Evolutionary conservation across 2,329 filamentous ascomycete species (phyloP).

Genomic region (Alternaria brassicae): DNA sequence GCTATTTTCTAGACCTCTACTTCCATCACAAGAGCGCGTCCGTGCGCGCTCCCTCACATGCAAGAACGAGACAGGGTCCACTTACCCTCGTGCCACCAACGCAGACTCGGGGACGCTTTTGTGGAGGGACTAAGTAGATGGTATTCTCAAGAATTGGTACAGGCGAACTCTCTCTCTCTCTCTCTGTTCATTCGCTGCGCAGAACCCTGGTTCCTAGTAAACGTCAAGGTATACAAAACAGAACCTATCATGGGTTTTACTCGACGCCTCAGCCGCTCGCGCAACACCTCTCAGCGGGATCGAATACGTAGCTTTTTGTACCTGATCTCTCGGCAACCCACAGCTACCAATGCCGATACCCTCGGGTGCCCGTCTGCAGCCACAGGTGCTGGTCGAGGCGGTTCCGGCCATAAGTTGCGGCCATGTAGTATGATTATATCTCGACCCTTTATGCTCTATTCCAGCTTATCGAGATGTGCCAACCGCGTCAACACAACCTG

Average conservation of each 20-base stretch:
- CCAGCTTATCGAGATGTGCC: slow-evolving; percentile 95
- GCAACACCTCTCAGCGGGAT: not conserved
- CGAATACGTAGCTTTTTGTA: no score
- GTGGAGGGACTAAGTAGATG: not conserved
- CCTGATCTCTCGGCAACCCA: not conserved
- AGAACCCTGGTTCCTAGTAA: not conserved
- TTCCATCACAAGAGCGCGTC: slow-evolving; percentile 25
- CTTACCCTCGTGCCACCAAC: slow-evolving; percentile 10
- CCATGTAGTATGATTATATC: not conserved
- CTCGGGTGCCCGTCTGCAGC: not conserved
- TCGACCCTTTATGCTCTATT: slow-evolving; percentile 59
- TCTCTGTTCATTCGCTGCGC: not conserved
- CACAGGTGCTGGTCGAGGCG: not conserved
- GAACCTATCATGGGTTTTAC: not conserved
- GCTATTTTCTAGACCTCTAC: slow-evolving; percentile 33
- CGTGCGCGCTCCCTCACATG: slow-evolving; percentile 28
- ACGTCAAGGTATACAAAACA: not conserved
- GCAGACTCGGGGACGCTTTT: not conserved
- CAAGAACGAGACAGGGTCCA: slow-evolving; percentile 23
- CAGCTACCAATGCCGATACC: not conserved
- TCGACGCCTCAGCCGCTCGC: not conserved
- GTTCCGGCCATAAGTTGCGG: not conserved
- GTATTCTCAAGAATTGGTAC: not conserved
- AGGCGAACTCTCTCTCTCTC: no score
- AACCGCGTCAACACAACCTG: slow-evolving; percentile 93